phyloP scores from a whole-genome alignment of 768 basidiomycete species.

The Trametes gibbosa region DNA sequence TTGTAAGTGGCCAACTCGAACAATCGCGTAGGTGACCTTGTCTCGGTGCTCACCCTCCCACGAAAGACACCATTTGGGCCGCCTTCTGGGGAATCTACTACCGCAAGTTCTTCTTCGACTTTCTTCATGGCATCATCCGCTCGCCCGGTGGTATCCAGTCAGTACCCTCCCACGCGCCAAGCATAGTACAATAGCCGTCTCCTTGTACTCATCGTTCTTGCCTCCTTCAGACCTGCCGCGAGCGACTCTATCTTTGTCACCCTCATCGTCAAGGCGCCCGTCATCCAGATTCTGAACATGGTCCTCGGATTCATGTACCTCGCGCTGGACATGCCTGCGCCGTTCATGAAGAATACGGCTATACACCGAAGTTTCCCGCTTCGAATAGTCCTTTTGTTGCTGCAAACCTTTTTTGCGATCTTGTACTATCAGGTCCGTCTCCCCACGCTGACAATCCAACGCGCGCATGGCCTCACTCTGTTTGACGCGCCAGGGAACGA shows the following conservation, averaged over 20 bases:
- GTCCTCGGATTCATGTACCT: constrained; percentile 56
- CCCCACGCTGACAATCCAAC: not conserved
- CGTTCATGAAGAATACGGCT: constrained; percentile 49
- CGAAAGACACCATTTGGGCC: constrained; percentile 75
- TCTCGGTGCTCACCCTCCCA: constrained; percentile 12
- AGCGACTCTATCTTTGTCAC: constrained; percentile 61
- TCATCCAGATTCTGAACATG: constrained; percentile 71
- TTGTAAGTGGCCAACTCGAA: constrained; percentile 50
- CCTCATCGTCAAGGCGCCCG: constrained; percentile 73
- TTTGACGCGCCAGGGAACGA: constrained; percentile 63
- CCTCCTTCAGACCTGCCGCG: constrained; percentile 50
- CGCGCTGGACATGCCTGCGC: constrained; percentile 71
- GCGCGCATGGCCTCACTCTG: not conserved
- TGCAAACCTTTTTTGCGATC: constrained; percentile 60
- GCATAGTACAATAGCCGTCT: not conserved
- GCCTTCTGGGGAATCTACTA: constrained; percentile 77
- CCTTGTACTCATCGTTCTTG: constrained; percentile 3
- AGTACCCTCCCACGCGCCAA: constrained; percentile 31
- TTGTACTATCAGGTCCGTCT: constrained; percentile 75
- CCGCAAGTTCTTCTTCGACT: constrained; percentile 98
- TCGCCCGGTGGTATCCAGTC: constrained; percentile 80
- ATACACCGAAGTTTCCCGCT: constrained; percentile 66
- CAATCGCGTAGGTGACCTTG: not conserved
- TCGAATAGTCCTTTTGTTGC: constrained; percentile 58
- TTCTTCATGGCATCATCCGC: constrained; percentile 76